Evolutionary conservation across 192 early-diverging fungal species (phyloP), one percentile per base, ranked within the genome.

Genomic region (Backusella macrospora): DNA sequence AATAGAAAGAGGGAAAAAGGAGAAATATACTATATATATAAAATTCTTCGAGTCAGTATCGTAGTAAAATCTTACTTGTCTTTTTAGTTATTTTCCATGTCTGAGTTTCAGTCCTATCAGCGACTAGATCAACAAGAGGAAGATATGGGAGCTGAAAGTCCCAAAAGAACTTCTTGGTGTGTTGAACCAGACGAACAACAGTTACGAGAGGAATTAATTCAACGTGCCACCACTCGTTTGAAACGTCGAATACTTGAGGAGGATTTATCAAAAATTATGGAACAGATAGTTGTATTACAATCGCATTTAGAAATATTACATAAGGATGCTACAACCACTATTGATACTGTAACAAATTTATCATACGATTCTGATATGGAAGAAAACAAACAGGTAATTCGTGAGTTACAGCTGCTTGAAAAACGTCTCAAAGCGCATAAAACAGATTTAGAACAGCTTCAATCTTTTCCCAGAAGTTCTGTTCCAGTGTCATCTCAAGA

Each of bases 231-330:
- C 6, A 72, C 63, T 40, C 43, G 76, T 4, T 43, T 77, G 4
- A 71, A 71, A n/a, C 62, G 76, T n/a, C 26, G 76, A 13, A 29
- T 65, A 34, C 39, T 77, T 15, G 76, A 77, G 65, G 70, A 72
- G 66, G 64, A 47, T 39, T n/a, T 77, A 34, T 21, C n/a, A 16
- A 71, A 77, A 13, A 46, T 77, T 12, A 65, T 48, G 14, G 6
- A 40, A 15, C 26, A 65, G 49, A 37, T 71, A 8, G 10, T 26
- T 12, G 21, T 12, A 12, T 40, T 65, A 21, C 62, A 71, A 4
- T 13, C 18, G 0, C 38, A 76, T 12, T 23, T 76, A 8, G 75
- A 70, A 37, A 21, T 14, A 13, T 42, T 76, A 26, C 55, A 62
- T 18, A n/a, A 49, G 23, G 64, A 77, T 4, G n/a, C 70, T 3